These are phyloP conservation scores for Trametopsis cervina DNA, from an alignment of 768 basidiomycete species.

Conservation along the genomic window DNA sequence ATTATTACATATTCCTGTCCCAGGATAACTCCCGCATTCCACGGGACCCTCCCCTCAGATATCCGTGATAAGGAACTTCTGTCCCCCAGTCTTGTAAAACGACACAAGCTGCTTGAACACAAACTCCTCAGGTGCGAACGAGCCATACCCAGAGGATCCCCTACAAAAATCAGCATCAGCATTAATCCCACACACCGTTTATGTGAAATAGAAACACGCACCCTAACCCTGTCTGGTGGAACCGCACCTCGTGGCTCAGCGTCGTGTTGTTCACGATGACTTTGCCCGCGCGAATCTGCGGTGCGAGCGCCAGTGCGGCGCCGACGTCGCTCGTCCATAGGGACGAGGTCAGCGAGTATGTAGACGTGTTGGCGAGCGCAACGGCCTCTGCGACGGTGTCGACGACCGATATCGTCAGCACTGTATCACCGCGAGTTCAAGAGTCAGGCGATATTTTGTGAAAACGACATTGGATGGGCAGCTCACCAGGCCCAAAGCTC, in stretches of 20 bases:
- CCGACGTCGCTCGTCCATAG: slow-evolving; percentile 46
- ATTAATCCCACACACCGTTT: no score
- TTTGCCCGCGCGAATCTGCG: slow-evolving; percentile 39
- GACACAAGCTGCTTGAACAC: slow-evolving; percentile 1
- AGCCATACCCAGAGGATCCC: slow-evolving; percentile 8
- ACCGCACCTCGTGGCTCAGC: background rate
- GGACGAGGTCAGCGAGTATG: slow-evolving; percentile 43
- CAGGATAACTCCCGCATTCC: no score
- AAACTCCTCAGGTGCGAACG: slow-evolving; percentile 3
- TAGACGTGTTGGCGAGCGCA: slow-evolving; percentile 46
- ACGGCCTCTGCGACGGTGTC: slow-evolving; percentile 49
- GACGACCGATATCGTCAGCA: slow-evolving; percentile 38
- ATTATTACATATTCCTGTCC: background rate
- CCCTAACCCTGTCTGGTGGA: slow-evolving; percentile 3
- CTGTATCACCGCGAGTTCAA: slow-evolving; percentile 10
- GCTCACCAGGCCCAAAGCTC: slow-evolving; percentile 51
- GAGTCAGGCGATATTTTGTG: background rate
- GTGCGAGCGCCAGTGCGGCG: slow-evolving; percentile 38
- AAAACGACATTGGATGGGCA: no score
- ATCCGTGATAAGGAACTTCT: slow-evolving; percentile 4
- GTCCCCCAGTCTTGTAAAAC: slow-evolving; percentile 1
- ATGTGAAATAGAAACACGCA: slow-evolving; percentile 1
- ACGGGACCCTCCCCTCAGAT: background rate
- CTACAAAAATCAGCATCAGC: background rate
- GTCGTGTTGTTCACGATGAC: slow-evolving; percentile 9